phyloP scores from a whole-genome alignment of 352 stramenopile species.

The Globisporangium iwayamae region DNA sequence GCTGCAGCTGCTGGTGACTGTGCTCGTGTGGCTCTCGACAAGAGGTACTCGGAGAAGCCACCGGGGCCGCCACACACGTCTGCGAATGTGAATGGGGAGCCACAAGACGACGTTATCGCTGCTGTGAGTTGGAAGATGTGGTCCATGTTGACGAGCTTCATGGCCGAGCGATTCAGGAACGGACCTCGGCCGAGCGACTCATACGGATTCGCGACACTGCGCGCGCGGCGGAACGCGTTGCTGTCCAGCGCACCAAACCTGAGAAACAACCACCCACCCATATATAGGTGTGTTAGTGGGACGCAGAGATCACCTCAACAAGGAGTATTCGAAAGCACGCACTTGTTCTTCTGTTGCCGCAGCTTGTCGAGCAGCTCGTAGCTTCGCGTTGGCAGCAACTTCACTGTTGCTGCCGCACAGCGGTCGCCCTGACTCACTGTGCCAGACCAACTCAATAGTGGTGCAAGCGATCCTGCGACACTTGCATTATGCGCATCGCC shows the following conservation, averaged over 20 bases:
- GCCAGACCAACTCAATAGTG: neutral
- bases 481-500: conserved; percentile 6
- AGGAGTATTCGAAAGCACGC: neutral
- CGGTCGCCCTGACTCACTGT: neutral
- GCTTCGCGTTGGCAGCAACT: conserved; percentile 10
- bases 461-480: neutral
- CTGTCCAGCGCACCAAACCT: conserved; percentile 38
- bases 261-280: conserved; percentile 6
- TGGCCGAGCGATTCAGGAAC: conserved; percentile 79
- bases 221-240: conserved; percentile 34
- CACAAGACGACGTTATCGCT: neutral
- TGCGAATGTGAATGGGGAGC: conserved; percentile 47
- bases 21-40: conserved; percentile 32
- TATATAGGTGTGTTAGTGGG: neutral
- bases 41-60: conserved; percentile 78
- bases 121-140: conserved; percentile 53
- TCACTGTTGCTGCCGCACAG: neutral
- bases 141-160: conserved; percentile 81
- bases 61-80: conserved; percentile 78
- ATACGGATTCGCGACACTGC: conserved; percentile 45
- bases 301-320: neutral
- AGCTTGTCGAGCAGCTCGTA: conserved; percentile 32
- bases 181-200: conserved; percentile 51
- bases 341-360: conserved; percentile 29
- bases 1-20: neutral